phyloP scores from a whole-genome alignment of 148 eudicot species.

The Nepenthes gracilis region DNA sequence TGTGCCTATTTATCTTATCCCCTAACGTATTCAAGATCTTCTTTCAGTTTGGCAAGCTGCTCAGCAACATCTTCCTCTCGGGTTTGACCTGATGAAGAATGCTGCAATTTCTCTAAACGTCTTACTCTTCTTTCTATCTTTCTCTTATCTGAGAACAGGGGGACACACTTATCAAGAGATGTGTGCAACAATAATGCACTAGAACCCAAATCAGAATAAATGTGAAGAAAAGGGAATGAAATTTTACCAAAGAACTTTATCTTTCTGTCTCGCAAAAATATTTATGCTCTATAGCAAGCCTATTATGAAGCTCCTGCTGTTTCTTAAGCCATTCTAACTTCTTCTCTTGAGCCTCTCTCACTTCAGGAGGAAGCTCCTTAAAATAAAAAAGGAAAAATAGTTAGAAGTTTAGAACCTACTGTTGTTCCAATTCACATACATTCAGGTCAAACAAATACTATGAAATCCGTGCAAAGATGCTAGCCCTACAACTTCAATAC shows the following conservation, averaged over 20 bases:
- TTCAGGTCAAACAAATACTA: no score
- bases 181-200: neutral
- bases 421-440: no score
- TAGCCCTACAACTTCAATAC: no score
- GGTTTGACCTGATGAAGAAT: constrained; percentile 43
- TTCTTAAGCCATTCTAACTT: constrained; percentile 77
- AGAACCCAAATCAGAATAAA: neutral
- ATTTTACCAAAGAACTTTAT: constrained; percentile 77
- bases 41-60: constrained; percentile 63
- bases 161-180: constrained; percentile 3
- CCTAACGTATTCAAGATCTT: constrained; percentile 95
- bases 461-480: no score
- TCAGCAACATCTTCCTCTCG: constrained; percentile 55
- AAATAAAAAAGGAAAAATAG: neutral
- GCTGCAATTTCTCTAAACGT: constrained; percentile 82
- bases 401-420: no score
- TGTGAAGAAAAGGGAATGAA: neutral
- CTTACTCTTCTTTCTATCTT: constrained; percentile 83
- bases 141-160: constrained; percentile 54
- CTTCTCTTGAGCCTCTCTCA: constrained; percentile 63
- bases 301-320: constrained; percentile 60
- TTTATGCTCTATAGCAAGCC: constrained; percentile 66
- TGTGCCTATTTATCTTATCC: constrained; percentile 30
- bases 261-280: constrained; percentile 67
- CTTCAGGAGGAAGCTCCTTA: constrained; percentile 78